Evolutionary conservation across 1,284 basidiomycete genomes (phyloP).

Genomic region (Meripilus lineatus): DNA sequence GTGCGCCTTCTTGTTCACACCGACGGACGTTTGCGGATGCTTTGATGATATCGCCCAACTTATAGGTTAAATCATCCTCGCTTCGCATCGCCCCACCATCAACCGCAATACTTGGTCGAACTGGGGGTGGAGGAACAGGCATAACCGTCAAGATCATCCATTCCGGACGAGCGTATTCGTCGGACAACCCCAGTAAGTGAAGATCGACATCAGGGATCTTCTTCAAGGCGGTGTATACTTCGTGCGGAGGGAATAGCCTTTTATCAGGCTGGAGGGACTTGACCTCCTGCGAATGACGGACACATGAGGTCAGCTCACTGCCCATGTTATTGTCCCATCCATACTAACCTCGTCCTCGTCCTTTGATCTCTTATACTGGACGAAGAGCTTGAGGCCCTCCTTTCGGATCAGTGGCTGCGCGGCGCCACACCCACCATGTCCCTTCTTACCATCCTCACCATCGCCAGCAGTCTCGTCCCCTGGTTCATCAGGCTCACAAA

Average conservation of each 20-base stretch:
- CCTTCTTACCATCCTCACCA: conserved; percentile 70
- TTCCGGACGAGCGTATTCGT: conserved; percentile 94
- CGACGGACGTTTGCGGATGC: conserved; percentile 89
- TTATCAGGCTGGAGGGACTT: conserved; percentile 90
- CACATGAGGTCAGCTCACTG: conserved; percentile 14
- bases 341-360: conserved; percentile 86
- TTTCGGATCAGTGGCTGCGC: conserved; percentile 89
- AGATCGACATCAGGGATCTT: conserved; percentile 92
- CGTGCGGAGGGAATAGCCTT: conserved; percentile 80
- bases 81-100: conserved; percentile 96
- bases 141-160: conserved; percentile 99
- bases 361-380: conserved; percentile 93
- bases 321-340: neutral
- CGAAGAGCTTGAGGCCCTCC: conserved; percentile 93
- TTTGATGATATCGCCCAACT: conserved; percentile 96
- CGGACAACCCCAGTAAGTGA: conserved; percentile 88
- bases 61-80: conserved; percentile 99
- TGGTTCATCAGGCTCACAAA: conserved; percentile 83
- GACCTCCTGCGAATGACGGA: conserved; percentile 53
- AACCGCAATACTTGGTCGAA: conserved; percentile 94
- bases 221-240: conserved; percentile 89
- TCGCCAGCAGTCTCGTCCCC: conserved; percentile 83
- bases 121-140: conserved; percentile 96
- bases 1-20: conserved; percentile 96
- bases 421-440: conserved; percentile 96